Evolutionary conservation across 176 grass and related monocot genomes (phyloP).

Genomic region (Avena sativa): DNA sequence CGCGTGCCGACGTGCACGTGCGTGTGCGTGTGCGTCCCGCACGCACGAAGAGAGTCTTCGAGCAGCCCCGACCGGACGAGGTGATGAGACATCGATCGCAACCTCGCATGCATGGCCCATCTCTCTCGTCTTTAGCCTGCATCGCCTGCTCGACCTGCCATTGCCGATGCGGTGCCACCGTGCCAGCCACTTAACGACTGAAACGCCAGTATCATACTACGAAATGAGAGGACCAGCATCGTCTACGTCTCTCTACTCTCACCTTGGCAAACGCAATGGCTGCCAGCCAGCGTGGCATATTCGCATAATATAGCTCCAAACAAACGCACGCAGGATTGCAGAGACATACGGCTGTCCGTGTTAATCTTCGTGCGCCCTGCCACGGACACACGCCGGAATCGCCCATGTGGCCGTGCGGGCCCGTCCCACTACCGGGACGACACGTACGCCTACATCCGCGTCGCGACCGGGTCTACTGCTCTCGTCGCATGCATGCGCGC

Average conservation of each 20-base stretch:
- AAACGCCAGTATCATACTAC: background rate
- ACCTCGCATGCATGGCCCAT: background rate
- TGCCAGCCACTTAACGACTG: background rate
- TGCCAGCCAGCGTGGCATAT: background rate
- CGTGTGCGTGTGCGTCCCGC: background rate
- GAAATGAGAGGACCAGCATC: background rate
- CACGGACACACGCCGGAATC: background rate
- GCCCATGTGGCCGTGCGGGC: background rate
- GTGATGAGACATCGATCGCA: background rate
- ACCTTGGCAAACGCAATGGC: background rate
- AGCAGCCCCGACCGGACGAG: background rate
- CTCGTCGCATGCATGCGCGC: background rate
- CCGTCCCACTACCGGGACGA: background rate
- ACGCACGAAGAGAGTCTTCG: background rate
- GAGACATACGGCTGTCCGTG: constrained; percentile 7
- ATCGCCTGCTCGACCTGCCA: background rate
- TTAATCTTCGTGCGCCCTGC: background rate
- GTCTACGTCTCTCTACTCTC: background rate
- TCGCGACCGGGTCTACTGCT: background rate
- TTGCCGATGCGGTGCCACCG: no score
- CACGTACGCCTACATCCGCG: constrained; percentile 19
- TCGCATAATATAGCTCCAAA: background rate
- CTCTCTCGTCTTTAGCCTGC: constrained; percentile 16
- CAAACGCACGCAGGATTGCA: background rate
- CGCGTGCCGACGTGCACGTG: background rate